Evolutionary conservation across 1,284 basidiomycete species (phyloP).

Genomic region (Baeospora myosura): DNA sequence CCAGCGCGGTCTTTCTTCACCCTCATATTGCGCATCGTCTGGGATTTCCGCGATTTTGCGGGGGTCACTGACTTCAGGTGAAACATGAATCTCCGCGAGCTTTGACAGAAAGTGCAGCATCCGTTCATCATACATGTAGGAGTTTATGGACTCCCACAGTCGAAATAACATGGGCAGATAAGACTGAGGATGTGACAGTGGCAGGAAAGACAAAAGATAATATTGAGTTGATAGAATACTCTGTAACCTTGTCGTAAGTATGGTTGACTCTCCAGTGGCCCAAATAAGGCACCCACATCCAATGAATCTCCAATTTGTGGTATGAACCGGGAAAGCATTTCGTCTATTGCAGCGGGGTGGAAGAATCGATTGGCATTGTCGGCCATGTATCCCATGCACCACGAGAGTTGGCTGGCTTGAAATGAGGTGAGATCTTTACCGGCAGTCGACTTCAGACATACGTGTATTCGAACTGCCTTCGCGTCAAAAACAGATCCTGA

Average conservation of each 20-base stretch:
- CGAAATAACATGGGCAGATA: slow-evolving; percentile 79
- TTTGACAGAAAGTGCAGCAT: slow-evolving; percentile 68
- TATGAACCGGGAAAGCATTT: slow-evolving; percentile 82
- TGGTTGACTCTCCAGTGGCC: neutral
- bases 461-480: slow-evolving; percentile 79
- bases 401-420: slow-evolving; percentile 60
- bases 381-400: slow-evolving; percentile 81
- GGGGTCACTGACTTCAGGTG: slow-evolving; percentile 68
- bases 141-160: slow-evolving; percentile 79
- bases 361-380: slow-evolving; percentile 84
- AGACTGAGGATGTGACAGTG: slow-evolving; percentile 69
- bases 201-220: slow-evolving; percentile 76
- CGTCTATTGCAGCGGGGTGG: slow-evolving; percentile 80
- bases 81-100: slow-evolving; percentile 68
- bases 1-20: slow-evolving; percentile 56
- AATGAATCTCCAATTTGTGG: slow-evolving; percentile 69
- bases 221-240: slow-evolving; percentile 74
- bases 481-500: slow-evolving; percentile 77
- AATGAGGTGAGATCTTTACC: slow-evolving; percentile 4
- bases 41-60: slow-evolving; percentile 55
- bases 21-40: slow-evolving; percentile 63
- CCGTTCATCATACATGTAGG: slow-evolving; percentile 78
- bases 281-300: slow-evolving; percentile 43
- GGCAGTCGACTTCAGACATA: slow-evolving; percentile 25
- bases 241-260: slow-evolving; percentile 25